Conservation (phyloP, 164 flowering plant species). For the Warburgia ugandensis region DNA sequence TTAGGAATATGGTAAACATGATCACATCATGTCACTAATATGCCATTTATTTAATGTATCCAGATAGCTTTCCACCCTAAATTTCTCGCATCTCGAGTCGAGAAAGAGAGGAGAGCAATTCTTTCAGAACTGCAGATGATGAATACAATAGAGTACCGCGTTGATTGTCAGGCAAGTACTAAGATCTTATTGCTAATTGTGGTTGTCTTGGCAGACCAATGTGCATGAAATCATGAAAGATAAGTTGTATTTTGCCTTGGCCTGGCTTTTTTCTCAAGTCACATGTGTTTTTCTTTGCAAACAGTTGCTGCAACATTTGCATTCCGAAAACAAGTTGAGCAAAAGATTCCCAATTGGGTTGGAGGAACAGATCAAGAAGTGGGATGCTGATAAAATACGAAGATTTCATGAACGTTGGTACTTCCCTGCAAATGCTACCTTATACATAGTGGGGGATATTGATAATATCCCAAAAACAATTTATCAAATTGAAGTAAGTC, state of each 20-base stretch:
- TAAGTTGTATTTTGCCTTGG: constrained; percentile 4
- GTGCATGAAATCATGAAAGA: background rate
- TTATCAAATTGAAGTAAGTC: constrained; percentile 79
- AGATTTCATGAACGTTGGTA: constrained; percentile 99
- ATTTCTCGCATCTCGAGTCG: constrained; percentile 87
- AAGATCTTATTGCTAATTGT: constrained; percentile 1
- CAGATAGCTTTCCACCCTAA: constrained; percentile 98
- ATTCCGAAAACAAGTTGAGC: constrained; percentile 98
- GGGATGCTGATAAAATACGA: constrained; percentile 97
- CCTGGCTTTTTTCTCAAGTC: background rate
- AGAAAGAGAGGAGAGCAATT: constrained; percentile 95
- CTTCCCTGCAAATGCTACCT: constrained; percentile 96
- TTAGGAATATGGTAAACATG: no score
- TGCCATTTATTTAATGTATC: background rate
- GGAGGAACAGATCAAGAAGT: constrained; percentile 97
- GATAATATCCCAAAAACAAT: constrained; percentile 66
- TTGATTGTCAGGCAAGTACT: constrained; percentile 74
- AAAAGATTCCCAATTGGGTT: constrained; percentile 94
- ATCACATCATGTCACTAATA: background rate
- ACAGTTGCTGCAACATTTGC: constrained; percentile 88
- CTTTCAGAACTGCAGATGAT: constrained; percentile 99
- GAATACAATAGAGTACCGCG: constrained; percentile 99
- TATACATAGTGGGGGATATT: constrained; percentile 94
- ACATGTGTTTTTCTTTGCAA: constrained; percentile 15
- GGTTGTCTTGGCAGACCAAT: background rate